Conservation (phyloP, 139 green algal species). For the Tetraselmis striata region DNA sequence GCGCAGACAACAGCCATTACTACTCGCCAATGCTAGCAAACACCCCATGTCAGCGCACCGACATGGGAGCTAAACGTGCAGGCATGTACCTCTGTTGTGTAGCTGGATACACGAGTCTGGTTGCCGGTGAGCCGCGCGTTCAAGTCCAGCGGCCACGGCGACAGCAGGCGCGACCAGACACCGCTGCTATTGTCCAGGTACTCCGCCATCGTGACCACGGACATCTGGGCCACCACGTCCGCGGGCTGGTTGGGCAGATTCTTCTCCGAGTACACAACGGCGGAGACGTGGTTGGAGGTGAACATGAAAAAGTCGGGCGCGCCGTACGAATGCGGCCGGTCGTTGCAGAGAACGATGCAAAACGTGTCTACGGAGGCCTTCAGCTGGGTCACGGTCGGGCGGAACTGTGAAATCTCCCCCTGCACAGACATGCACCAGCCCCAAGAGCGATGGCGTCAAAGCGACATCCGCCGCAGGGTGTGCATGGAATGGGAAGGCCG, state of each 20-base stretch:
- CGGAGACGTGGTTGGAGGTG: constrained; percentile 11
- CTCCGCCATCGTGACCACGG: not conserved
- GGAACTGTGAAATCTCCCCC: constrained; percentile 12
- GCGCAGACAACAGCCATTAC: not conserved
- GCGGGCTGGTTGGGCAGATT: not conserved
- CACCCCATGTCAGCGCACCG: too few relatives aligned
- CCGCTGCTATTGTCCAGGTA: not conserved
- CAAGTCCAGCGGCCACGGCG: not conserved
- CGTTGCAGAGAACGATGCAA: constrained; percentile 69
- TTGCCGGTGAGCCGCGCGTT: not conserved
- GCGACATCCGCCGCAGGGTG: too few relatives aligned
- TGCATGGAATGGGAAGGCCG: too few relatives aligned
- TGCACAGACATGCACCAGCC: not conserved
- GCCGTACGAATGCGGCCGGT: constrained; percentile 74
- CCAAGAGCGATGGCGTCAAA: too few relatives aligned
- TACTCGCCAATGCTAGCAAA: too few relatives aligned
- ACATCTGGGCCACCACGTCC: not conserved
- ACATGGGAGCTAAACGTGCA: too few relatives aligned
- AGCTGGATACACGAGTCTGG: not conserved
- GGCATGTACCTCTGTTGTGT: not conserved
- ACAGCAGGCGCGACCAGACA: not conserved
- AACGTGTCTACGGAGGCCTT: constrained; percentile 14
- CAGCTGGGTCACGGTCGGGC: constrained; percentile 1
- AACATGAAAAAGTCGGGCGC: constrained; percentile 73
- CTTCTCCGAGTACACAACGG: not conserved